Base-by-base conservation (phyloP, 192 early-diverging fungal genomes). In the Umbelopsis sp. region DNA sequence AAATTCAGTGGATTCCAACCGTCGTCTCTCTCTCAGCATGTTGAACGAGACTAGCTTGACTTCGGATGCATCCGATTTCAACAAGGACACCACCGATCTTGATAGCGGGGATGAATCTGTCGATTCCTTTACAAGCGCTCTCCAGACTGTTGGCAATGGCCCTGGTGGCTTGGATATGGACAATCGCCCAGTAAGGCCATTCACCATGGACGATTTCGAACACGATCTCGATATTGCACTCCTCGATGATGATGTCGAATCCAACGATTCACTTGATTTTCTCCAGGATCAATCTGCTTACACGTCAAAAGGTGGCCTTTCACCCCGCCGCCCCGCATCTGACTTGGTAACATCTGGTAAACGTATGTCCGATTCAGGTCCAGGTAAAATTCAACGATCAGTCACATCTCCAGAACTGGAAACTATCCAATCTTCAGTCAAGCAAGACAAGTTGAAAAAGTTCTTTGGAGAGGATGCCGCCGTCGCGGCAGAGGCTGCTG, bases 401-500 rank as follows among this genome's bases (percentile, higher is more conserved):
- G 44, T 44, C 2, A 68, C 68, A 52, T 26, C 68, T 12, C 45
- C 29, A 32, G 56, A 62, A 16, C 29, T 59, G 56, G 31, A 36
- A 3, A 36, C 29, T 3, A 17, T 21, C 6, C 56, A 29, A 62
- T 0, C 56, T 16, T 62, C 56, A 20, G 14, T 14, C 2, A 62
- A 62, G 31, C 74, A 76, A 47, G 76, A 75, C 11, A 90, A 90
- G 51, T 68, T 87, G 45, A 80, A 79, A 68, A 81, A 83, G 70
- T 88, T 90, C 74, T 82, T 90, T 73, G 88, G 88, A 22, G 87
- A 86, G 32, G 87, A 87, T 43, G 78, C 77, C 20, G 76, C 80
- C 34, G 77, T 76, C 20, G 76, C 80, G 9, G 56, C 72, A 50
- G 74, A 83, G 22, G 51, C 73, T 41, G 16, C 75, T 29, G 71